Base-by-base conservation (phyloP, 148 eudicot species). In the Rhododendron kiyosumense region DNA sequence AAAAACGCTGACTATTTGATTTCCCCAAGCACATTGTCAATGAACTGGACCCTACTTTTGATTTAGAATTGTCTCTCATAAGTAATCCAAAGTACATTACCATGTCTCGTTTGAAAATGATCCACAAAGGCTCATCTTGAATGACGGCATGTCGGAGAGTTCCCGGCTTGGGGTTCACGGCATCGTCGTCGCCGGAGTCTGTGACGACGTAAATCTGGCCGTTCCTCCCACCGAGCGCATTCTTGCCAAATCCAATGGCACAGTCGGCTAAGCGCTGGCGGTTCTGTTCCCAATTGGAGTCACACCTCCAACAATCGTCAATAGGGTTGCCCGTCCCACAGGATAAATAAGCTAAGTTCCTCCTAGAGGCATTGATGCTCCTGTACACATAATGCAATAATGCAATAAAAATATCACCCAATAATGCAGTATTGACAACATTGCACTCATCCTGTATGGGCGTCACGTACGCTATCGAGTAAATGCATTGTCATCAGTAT, bases 31-130 rank as follows among this genome's bases (percentile, higher is more conserved):
- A 26, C 74, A 11, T 67, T 0, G 32, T 67, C 74, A 67, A 65
- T n/a, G 30, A 65, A 26, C 30, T 9, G 15, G 74, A 26, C 74
- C 74, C 32, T 67, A 67, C 74, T 65, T 65, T n/a, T 26, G 28
- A 67, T 26, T n/a, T 26, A 10, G 15, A 26, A n/a, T 63, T 10
- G 74, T 67, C 74, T 11, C 26, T 26, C 6, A 67, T 10, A 11
- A 71, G 11, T 51, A 67, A 9, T 28, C 5, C 75, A 15, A 28
- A 14, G 45, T 6, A 32, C 76, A 90, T 88, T 24, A 88, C 90
- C 92, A 90, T 90, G 84, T 88, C 89, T 9, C 78, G 84, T 32
- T 87, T 67, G 87, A 90, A 90, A 11, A 90, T 71, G 59, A 90
- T 90, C 92, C 92, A 88, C 34, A 88, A 76, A 2, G 87, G 90